These are phyloP conservation scores for Curvularia lunata DNA, from an alignment of 2,329 filamentous ascomycete genomes.

Conservation along the genomic window DNA sequence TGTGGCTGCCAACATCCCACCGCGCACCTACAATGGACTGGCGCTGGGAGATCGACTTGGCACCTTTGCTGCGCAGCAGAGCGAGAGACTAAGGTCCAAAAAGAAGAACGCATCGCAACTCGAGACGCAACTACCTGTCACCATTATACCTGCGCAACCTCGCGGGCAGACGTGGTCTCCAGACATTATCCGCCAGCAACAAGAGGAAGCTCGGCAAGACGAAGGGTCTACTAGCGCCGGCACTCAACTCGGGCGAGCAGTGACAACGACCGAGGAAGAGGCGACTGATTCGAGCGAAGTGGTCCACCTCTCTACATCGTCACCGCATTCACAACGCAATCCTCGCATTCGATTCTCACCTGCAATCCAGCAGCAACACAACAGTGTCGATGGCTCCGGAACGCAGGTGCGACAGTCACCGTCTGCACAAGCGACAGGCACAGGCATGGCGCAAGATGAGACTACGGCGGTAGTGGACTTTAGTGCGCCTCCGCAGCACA, in stretches of 20 bases:
- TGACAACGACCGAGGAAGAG: conserved; percentile 28
- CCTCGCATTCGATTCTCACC: conserved; percentile 38
- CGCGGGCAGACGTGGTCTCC: conserved; percentile 63
- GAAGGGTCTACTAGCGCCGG: conserved; percentile 23
- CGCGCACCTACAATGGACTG: conserved; percentile 54
- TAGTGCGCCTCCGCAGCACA: conserved; percentile 15
- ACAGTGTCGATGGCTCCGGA: conserved; percentile 19
- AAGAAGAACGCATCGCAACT: conserved; percentile 41
- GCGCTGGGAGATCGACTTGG: conserved; percentile 55
- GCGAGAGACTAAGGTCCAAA: conserved; percentile 52
- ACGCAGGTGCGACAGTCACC: conserved; percentile 18
- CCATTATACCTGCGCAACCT: conserved; percentile 66
- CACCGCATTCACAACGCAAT: conserved; percentile 23
- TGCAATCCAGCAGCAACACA: conserved; percentile 16
- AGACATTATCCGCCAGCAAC: conserved; percentile 37
- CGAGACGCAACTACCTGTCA: conserved; percentile 60
- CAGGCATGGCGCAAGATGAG: conserved; percentile 8
- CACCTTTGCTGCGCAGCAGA: conserved; percentile 58
- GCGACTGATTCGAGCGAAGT: conserved; percentile 19
- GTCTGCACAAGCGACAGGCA: conserved; percentile 1
- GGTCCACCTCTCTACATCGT: conserved; percentile 18
- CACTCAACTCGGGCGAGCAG: conserved; percentile 24
- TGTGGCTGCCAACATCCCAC: conserved; percentile 44
- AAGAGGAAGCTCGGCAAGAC: conserved; percentile 25
- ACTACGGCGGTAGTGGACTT: conserved; percentile 13